Evolutionary conservation across 1,139 yeast genomes (phyloP).

Genomic region (Taphrina sp.): DNA sequence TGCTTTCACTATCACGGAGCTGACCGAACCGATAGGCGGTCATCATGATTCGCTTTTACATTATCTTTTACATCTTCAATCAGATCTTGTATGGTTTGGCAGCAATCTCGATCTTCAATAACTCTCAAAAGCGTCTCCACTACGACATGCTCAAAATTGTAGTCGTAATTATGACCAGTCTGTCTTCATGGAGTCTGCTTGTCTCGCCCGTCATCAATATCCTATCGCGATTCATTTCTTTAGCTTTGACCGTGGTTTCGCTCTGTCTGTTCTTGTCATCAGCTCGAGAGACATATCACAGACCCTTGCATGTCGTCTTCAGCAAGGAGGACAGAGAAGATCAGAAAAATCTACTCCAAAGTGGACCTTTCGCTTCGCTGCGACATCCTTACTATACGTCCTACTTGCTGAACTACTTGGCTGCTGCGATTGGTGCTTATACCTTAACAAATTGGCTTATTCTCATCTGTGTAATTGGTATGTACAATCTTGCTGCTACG

Average conservation of each 20-base stretch:
- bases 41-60: no score
- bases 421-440: neutral
- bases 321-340: neutral
- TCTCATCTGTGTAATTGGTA: neutral
- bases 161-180: neutral
- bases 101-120: neutral
- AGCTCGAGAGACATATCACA: neutral
- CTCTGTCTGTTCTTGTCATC: neutral
- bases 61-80: no score
- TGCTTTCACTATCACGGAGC: no score
- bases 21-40: no score
- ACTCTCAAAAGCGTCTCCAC: neutral
- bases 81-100: neutral
- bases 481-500: neutral
- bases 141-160: neutral
- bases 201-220: neutral
- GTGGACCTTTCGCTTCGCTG: neutral
- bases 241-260: neutral
- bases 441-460: neutral
- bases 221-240: neutral
- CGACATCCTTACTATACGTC: constrained; percentile 3
- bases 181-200: neutral
- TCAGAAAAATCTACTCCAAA: neutral
- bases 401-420: neutral
- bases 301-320: constrained; percentile 1